Conservation (phyloP, 176 grass and related monocot species). For the Metroxylon sagu region DNA sequence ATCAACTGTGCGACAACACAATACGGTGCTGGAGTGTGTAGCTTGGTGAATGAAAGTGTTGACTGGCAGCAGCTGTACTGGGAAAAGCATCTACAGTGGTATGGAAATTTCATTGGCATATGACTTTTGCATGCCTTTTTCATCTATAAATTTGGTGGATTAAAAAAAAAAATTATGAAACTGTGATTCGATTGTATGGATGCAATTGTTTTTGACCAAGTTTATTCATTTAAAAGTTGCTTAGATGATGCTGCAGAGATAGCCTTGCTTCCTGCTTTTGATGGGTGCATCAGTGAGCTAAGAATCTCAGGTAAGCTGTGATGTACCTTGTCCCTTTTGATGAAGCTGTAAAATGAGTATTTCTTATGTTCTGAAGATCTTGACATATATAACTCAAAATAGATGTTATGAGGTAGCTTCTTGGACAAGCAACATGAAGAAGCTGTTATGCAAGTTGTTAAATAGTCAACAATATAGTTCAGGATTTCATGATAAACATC, state of each 20-base stretch:
- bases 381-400: no score
- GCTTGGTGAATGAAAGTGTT: slow-evolving; percentile 8
- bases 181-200: no score
- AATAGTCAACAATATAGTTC: no score
- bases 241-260: slow-evolving; percentile 54
- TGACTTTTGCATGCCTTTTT: background rate
- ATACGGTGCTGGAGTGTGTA: background rate
- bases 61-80: background rate
- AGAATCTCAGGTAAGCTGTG: slow-evolving; percentile 35
- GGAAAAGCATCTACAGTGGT: background rate
- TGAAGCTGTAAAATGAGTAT: no score
- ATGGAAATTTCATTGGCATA: slow-evolving; percentile 7
- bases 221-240: slow-evolving; percentile 18
- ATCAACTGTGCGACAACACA: background rate
- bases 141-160: background rate
- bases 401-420: no score
- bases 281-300: slow-evolving; percentile 34
- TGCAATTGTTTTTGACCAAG: no score
- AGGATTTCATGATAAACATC: no score
- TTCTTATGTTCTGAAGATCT: background rate
- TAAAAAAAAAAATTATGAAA: no score
- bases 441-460: no score
- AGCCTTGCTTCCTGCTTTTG: slow-evolving; percentile 55
- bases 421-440: no score
- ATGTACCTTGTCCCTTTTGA: background rate